Conservation (phyloP, 1,284 basidiomycete species). For the Sphagnurus paluster region DNA sequence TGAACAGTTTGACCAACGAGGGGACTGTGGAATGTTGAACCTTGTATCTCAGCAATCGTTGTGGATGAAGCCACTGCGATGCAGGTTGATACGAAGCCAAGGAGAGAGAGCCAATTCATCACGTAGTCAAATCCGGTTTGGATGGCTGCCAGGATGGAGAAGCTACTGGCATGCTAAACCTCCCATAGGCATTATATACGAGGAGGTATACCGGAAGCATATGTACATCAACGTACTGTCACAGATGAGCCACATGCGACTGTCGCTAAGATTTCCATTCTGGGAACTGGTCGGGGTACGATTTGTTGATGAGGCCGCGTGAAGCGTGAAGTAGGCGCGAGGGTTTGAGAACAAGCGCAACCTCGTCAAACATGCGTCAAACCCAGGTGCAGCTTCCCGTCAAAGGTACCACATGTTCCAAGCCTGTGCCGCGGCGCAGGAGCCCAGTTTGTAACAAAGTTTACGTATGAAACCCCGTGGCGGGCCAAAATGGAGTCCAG, state of each 20-base stretch:
- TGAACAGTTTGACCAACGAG: constrained; percentile 46
- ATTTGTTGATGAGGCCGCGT: constrained; percentile 1
- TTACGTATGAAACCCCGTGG: no score
- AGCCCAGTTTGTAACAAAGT: no score
- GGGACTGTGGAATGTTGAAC: constrained; percentile 50
- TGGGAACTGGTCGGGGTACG: constrained; percentile 1
- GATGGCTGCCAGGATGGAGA: constrained; percentile 4
- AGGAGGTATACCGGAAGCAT: constrained; percentile 4
- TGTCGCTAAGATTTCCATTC: constrained; percentile 19
- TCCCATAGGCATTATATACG: constrained; percentile 10
- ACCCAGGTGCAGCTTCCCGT: no score
- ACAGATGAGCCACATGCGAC: constrained; percentile 26
- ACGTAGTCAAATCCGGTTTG: constrained; percentile 17
- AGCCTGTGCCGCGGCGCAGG: no score
- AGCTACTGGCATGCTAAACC: constrained; percentile 1
- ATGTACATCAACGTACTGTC: constrained; percentile 21
- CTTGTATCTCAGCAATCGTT: constrained; percentile 55
- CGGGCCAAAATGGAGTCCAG: no score
- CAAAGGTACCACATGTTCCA: neutral
- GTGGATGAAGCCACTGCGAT: constrained; percentile 28
- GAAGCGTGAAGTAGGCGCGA: constrained; percentile 11
- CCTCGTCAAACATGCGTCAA: constrained; percentile 4
- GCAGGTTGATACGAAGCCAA: constrained; percentile 28
- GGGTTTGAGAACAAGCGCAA: neutral
- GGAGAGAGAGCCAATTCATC: constrained; percentile 31